Evolutionary conservation across 768 basidiomycete species (phyloP).

Genomic region (Termitomyces sp.): DNA sequence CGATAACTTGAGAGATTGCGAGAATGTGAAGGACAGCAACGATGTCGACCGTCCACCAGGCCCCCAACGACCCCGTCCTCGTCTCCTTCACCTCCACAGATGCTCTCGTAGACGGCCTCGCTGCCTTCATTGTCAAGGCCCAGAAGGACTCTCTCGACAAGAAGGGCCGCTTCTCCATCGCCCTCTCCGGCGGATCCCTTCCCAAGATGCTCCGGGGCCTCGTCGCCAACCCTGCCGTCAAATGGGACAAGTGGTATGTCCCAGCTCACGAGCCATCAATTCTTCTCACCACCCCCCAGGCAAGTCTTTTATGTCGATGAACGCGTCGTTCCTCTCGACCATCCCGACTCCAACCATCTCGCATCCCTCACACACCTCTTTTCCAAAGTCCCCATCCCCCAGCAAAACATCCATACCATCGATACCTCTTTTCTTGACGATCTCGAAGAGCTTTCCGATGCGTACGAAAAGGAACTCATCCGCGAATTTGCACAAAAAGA

Average conservation of each 20-base stretch:
- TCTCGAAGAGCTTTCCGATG: constrained; percentile 76
- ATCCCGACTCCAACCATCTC: constrained; percentile 89
- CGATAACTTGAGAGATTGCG: constrained; percentile 5
- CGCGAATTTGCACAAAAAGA: constrained; percentile 89
- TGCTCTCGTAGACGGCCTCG: constrained; percentile 63
- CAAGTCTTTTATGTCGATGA: constrained; percentile 98
- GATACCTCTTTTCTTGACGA: constrained; percentile 64
- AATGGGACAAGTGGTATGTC: constrained; percentile 91
- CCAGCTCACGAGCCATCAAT: constrained; percentile 7
- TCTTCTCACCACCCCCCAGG: constrained; percentile 44
- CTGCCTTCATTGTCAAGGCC: constrained; percentile 78
- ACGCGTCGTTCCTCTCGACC: constrained; percentile 88
- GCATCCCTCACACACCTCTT: constrained; percentile 75
- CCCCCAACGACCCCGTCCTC: constrained; percentile 68
- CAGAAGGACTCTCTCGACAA: constrained; percentile 89
- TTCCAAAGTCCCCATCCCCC: constrained; percentile 77
- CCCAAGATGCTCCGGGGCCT: constrained; percentile 79
- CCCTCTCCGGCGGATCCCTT: constrained; percentile 90
- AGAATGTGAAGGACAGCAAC: constrained; percentile 5
- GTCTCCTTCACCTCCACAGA: constrained; percentile 60
- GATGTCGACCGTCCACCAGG: constrained; percentile 42
- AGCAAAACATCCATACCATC: constrained; percentile 78
- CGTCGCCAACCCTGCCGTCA: constrained; percentile 57
- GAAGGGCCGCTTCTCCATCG: constrained; percentile 88
- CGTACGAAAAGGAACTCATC: constrained; percentile 84